Evolutionary conservation across 2,329 filamentous ascomycete species (phyloP), one percentile per base, ranked within the genome.

Genomic region (Sarocladiaceae sp.): DNA sequence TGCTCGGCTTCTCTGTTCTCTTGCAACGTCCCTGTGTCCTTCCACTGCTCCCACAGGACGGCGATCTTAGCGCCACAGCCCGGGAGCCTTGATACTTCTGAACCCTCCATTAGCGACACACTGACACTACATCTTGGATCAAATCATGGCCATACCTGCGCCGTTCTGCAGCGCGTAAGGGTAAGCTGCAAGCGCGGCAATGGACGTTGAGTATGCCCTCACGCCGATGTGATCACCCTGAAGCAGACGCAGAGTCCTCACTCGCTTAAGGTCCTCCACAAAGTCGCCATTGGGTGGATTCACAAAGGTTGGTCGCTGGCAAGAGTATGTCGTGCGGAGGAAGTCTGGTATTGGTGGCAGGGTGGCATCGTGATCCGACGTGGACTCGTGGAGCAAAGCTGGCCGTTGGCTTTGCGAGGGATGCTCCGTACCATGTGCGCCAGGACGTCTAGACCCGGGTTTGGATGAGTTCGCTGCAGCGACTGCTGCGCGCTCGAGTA

Each of bases 151-250:
- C n/a, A 21, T 37, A 60, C 54, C 15, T 43, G 18, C 20, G 11
- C 64, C 50, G 11, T 59, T 63, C 18, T 64, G 60, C 12, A 79
- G 49, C 3, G 41, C 46, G 51, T 71, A 65, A 0, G 90, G 88
- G 55, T 96, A 96, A 1, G 91, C 87, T 3, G 87, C 80, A 15
- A 98, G 62, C 0, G 86, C 69, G 5, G 93, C 88, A 51, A 97
- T 95, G 11, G 85, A 82, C 2, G 85, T 89, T 23, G 85, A 90
- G 59, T 97, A 97, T 0, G 91, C 89, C 40, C 88, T 78, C 0
- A 90, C 80, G 2, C 88, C 88, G 47, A 94, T 80, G 37, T 85
- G 74, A 54, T 96, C 89, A 7, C 80, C 78, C 1, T 76, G 81
- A 2, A 96, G 69, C 13, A 79, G 72, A 18, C 91, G 78, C 2